phyloP scores from a whole-genome alignment of 1,284 basidiomycete species.

The Cryptococcus sp. region DNA sequence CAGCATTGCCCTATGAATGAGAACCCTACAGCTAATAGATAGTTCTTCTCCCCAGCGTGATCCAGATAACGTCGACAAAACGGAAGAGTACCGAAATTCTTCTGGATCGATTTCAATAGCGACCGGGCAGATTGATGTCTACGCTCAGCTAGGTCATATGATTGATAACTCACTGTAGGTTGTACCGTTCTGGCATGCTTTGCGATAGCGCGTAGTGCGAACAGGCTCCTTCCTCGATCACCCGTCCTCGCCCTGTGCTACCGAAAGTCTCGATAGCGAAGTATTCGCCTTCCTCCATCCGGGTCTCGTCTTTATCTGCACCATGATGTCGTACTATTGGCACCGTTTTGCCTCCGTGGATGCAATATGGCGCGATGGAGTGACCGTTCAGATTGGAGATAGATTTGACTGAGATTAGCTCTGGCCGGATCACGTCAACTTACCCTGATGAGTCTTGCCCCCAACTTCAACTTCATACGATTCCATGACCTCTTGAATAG shows the following conservation, averaged over 20 bases:
- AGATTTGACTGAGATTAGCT: conserved; percentile 61
- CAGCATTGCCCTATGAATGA: neutral
- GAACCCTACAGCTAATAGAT: conserved; percentile 74
- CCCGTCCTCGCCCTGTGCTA: conserved; percentile 86
- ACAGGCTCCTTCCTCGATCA: conserved; percentile 88
- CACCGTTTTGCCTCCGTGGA: conserved; percentile 73
- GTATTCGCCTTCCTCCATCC: conserved; percentile 99
- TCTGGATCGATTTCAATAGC: conserved; percentile 81
- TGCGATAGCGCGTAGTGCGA: conserved; percentile 74
- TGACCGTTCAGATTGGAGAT: conserved; percentile 90
- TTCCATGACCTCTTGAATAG: conserved; percentile 98
- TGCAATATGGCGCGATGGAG: conserved; percentile 80
- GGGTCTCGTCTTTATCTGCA: conserved; percentile 62
- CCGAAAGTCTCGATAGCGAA: conserved; percentile 99
- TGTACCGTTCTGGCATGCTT: conserved; percentile 33
- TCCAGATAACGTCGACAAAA: conserved; percentile 96
- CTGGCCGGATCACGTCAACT: conserved; percentile 26
- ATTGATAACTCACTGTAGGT: conserved; percentile 22
- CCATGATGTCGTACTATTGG: conserved; percentile 77
- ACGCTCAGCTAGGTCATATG: neutral
- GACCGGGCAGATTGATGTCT: conserved; percentile 82
- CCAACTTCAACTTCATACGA: conserved; percentile 92
- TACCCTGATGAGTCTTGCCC: conserved; percentile 79
- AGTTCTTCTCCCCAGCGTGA: conserved; percentile 87
- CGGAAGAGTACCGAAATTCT: conserved; percentile 90